Evolutionary conservation across 331 rosid genomes (phyloP), one percentile per base, ranked within the genome.

Genomic region (Spiraea crenata): DNA sequence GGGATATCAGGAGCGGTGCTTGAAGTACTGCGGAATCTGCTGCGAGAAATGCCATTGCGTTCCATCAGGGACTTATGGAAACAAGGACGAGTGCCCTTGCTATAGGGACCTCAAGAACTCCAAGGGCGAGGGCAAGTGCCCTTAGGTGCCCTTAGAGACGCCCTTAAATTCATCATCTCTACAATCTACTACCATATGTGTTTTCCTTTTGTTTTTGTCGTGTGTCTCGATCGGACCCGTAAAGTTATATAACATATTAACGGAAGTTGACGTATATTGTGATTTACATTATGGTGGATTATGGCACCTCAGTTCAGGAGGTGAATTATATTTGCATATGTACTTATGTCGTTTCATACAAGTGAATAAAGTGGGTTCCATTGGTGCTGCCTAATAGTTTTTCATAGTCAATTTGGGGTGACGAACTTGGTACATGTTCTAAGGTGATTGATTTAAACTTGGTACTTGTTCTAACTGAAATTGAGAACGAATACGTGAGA

Each of bases 71-170:
- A 91, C 97, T 70, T 86, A 76, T 10, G 97, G 97, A 12, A 85
- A 93, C 84, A 91, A 93, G 83, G 48, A 89, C 69, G 91, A 91
- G 81, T 91, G 97, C 82, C 92, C 97, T 84, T 93, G 97, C 77
- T 91, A 93, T 81, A 81, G 83, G 34, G 84, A 83, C 66, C 56
- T 87, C 69, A 93, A 82, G 83, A 93, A 91, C 85, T 76, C 96
- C 58, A 86, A 91, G 87, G 96, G 99, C 60, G 19, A 76, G 10
- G 11, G 51, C 81, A 93, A 91, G 76, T 93, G 97, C 82, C 99
- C 99, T 82, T 93, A 65, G n/a, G n/a, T n/a, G n/a, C n/a, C n/a
- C n/a, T n/a, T n/a, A n/a, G n/a, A 12, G 2, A 25, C 2, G 31
- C 31, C 31, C 31, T 25, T 25, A 25, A 25, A 25, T 25, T 25